Evolutionary conservation across 2,329 filamentous ascomycete genomes (phyloP).

Genomic region (Sphaceloma murrayae): DNA sequence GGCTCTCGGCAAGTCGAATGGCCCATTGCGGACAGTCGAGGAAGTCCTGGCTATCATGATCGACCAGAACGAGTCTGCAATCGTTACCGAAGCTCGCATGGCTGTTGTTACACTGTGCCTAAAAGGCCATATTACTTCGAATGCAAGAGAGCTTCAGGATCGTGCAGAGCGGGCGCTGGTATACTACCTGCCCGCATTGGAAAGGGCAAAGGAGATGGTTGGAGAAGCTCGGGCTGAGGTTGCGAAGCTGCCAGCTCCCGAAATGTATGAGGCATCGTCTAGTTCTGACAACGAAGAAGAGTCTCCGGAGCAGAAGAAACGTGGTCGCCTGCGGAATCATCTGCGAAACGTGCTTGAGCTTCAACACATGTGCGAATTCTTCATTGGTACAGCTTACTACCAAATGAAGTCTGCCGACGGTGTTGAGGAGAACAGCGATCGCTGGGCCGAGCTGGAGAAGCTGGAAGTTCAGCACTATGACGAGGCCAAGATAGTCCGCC

Average conservation of each 20-base stretch:
- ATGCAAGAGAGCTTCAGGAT: slow-evolving; percentile 48
- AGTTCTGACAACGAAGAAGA: slow-evolving; percentile 30
- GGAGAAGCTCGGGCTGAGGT: slow-evolving; percentile 49
- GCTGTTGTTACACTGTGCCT: slow-evolving; percentile 55
- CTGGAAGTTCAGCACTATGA: slow-evolving; percentile 68
- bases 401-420: slow-evolving; percentile 64
- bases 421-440: slow-evolving; percentile 56
- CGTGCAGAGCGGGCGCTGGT: slow-evolving; percentile 55
- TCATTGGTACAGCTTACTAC: slow-evolving; percentile 71
- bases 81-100: slow-evolving; percentile 54
- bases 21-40: slow-evolving; percentile 66
- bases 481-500: slow-evolving; percentile 63
- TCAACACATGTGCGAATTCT: slow-evolving; percentile 74
- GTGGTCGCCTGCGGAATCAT: slow-evolving; percentile 43
- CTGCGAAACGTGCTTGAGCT: slow-evolving; percentile 67
- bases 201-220: slow-evolving; percentile 42
- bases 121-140: slow-evolving; percentile 70
- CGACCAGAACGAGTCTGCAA: slow-evolving; percentile 62
- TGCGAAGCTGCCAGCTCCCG: slow-evolving; percentile 32
- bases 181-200: slow-evolving; percentile 53
- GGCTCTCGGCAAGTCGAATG: slow-evolving; percentile 49
- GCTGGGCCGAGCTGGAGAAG: slow-evolving; percentile 57
- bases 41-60: slow-evolving; percentile 90
- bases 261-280: slow-evolving; percentile 12
- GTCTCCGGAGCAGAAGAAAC: slow-evolving; percentile 23